Base-by-base conservation (phyloP, 345 rosid genomes). In the Kernera saxatilis region DNA sequence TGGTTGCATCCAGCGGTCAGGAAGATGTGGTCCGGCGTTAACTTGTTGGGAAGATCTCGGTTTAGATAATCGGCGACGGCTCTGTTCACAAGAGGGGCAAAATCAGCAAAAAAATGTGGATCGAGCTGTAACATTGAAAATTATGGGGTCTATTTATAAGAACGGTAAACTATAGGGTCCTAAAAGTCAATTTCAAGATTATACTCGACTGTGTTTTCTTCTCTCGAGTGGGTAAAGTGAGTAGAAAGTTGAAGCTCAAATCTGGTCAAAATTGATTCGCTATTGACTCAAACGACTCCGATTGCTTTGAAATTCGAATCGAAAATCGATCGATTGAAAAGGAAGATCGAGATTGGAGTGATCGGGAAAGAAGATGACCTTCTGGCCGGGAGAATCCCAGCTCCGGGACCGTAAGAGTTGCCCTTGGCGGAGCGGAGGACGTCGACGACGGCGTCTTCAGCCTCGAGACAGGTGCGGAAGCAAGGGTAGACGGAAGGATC, bases 401-500 rank as follows among this genome's bases (percentile, higher is more conserved):
- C 55, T n/a, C 70, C 40, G 18, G 88, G 76, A 14, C 80, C 15
- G 67, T 91, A 88, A 21, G 70, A 62, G 23, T 88, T 88, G 74
- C 55, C 72, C 43, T 84, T 57, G 8, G 77, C 85, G 35, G 91
- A 87, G n/a, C 80, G 77, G 19, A 91, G 53, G 32, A 84, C 77
- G 21, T 83, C 67, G 55, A 77, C 70, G 15, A 87, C 46, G 48
- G 91, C 93, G 41, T 88, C 85, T 66, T 80, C 93, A 0, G 90
- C 96, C 1, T 32, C 77, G 13, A 76, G 39, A 9, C 65, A 9
- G 23, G 93, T 86, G 6, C 85, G 80, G 69, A 86, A 88, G 80
- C 83, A 72, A 6, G 91, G 83, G 59, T 84, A 87, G 23, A 45
- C 71, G 9, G 97, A 84, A 40, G 96, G 93, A 29, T 91, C 91